Conservation (phyloP, 176 grass and related monocot species). For the Aegilops speltoides region DNA sequence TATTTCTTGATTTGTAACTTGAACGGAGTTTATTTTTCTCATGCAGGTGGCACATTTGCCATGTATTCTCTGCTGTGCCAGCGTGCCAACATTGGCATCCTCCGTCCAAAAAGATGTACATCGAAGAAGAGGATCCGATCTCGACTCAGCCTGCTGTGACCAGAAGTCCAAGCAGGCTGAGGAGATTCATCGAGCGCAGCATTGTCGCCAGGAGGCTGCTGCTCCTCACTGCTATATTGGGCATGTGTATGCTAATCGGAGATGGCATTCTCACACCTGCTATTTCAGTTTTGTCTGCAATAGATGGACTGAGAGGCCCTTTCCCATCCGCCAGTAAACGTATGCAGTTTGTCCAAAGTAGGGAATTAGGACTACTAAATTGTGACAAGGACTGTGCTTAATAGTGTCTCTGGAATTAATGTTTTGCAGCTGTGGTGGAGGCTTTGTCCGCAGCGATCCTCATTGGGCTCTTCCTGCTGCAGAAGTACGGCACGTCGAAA, state of each 20-base stretch:
- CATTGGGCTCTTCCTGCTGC: too few relatives aligned
- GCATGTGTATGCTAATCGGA: conserved; percentile 66
- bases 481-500: too few relatives aligned
- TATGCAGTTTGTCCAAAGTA: too few relatives aligned
- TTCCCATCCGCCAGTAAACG: too few relatives aligned
- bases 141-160: not conserved
- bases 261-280: conserved; percentile 65
- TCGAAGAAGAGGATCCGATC: not conserved
- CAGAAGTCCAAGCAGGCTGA: conserved; percentile 33
- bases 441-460: too few relatives aligned
- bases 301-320: conserved; percentile 29
- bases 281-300: conserved; percentile 60
- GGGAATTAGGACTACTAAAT: too few relatives aligned
- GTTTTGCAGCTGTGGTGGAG: too few relatives aligned
- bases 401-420: too few relatives aligned
- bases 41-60: not conserved
- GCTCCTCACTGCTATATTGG: conserved; percentile 49
- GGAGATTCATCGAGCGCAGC: conserved; percentile 45
- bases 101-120: conserved; percentile 39
- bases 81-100: conserved; percentile 52
- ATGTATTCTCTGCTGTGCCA: conserved; percentile 56
- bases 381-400: too few relatives aligned
- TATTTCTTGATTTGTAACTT: not conserved
- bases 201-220: conserved; percentile 48
- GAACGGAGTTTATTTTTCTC: too few relatives aligned